Base-by-base conservation (phyloP, 2,329 filamentous ascomycete species). In the Lachnellula cervina region DNA sequence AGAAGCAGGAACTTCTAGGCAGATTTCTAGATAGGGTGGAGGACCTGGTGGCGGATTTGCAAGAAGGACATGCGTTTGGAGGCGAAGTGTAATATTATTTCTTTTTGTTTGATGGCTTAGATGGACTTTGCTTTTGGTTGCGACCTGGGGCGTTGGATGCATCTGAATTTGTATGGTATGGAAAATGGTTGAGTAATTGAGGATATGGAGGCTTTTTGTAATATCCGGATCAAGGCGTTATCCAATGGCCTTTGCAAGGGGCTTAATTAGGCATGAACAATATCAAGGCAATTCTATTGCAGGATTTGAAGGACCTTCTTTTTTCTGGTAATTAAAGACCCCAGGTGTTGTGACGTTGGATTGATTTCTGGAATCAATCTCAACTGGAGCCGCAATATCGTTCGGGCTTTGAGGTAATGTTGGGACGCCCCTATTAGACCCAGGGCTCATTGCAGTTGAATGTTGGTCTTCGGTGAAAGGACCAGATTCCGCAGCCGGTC, bases 51-150 rank as follows among this genome's bases (percentile, higher is more conserved):
- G 64, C 62, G 69, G 90, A 97, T 71, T 74, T 97, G 64, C 84
- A 86, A 62, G 89, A 89, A 69, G 88, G 84, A 62, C 86, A 87
- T 47, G 87, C 90, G 0, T 90, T 90, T 74, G 86, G 84, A 5
- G 71, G 84, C 5, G 80, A 78, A 5, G 72, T 83, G 55, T 77
- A 74, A 59, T 82, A 49, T 58, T 48, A 52, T 46, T 60, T 60
- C 55, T 45, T 25, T 62, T 60, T 61, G 55, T 59, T 54, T 54
- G 46, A 17, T 54, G 37, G 59, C 52, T 58, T 59, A 43, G 37
- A 45, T 47, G 56, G 58, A 54, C 59, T 61, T 60, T 43, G 46
- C 16, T 35, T 43, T 38, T 50, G 51, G 51, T 50, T 32, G 47
- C 21, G 32, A 51, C 28, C 40, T 32, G 43, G 52, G 55, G 56